Base-by-base conservation (phyloP, 139 green algal genomes). In the Pleodorina starrii region DNA sequence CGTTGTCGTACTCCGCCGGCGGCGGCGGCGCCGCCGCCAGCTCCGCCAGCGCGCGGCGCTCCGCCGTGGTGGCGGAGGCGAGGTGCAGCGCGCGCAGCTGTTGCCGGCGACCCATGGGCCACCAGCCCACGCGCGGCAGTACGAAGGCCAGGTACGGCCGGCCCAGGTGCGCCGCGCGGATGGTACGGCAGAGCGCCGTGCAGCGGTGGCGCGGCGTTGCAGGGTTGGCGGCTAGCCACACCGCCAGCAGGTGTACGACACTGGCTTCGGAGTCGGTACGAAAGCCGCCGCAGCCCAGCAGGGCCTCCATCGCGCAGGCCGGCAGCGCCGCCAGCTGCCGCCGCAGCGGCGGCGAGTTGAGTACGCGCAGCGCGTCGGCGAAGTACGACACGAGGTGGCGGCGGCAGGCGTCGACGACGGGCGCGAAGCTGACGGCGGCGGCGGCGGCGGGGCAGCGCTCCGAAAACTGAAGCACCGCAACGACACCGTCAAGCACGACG, bases 231-330 rank as follows among this genome's bases (percentile, higher is more conserved):
- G 27, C 27, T 9, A 76, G 23, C 80, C 80, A 76, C 5, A 35
- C 38, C 27, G 59, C 80, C 27, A 86, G 80, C 42, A 86, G 57
- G 6, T 48, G 14, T 21, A 76, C 7, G 38, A 86, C 59, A 60
- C 59, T 76, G 59, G 5, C 25, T 57, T 86, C 80, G 59, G 1
- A 60, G 59, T 86, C 80, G 17, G 80, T 76, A 1, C 80, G 50
- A 0, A 86, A 43, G 27, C 5, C 40, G 12, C 69, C 42, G 0
- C 54, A 75, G 9, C 35, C 27, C 59, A 86, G 42, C 40, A 86
- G 80, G 0, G 16, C 59, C 40, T 76, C 59, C 80, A 86, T 10
- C 25, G 50, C 59, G 7, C 17, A 48, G 1, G 59, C 59, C 5
- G 59, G 59, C 27, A 86, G 59, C 40, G 2, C 11, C 59, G 5